Base-by-base conservation (phyloP, 2,329 filamentous ascomycete species). In the Penicillium sp. region DNA sequence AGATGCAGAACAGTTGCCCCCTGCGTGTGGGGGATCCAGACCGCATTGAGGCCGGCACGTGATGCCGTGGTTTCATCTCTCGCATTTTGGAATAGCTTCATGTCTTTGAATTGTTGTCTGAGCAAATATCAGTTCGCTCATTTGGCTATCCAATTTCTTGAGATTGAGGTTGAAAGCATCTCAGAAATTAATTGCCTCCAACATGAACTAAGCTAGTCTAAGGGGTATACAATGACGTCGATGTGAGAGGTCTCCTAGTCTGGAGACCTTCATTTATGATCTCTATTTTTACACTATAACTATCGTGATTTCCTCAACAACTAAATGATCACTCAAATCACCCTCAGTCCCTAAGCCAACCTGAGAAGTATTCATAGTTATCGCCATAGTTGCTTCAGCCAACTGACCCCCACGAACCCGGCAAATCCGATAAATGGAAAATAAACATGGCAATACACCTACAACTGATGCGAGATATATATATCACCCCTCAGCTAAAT, bases 21-120 rank as follows among this genome's bases (percentile, higher is more conserved):
- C 50, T 54, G 13, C 55, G 49, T 45, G 55, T 57, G 55, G 55
- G 55, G 55, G 45, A 57, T 43, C 49, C 54, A 48, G 55, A 57
- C 55, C 50, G 50, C 33, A 43, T 21, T 43, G 21, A 29, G 50
- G 29, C 25, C 19, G n/a, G 50, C 51, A 57, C 51, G 55, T 57
- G 50, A 57, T 57, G 5, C 52, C 25, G n/a, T 41, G 2, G 27
- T 38, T 36, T 31, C 23, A 36, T 55, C n/a, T 40, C 8, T 11
- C 23, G 16, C 40, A 33, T 51, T 25, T 25, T 55, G 31, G 31
- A 34, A 53, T 53, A 54, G 45, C 45, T 48, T 50, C 46, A 52
- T 39, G 5, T 46, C 40, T n/a, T 34, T 40, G 5, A 38, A 29
- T 6, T 29, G 9, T 10, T 10, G 19, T 27, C 3, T 41, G 23